Evolutionary conservation across 495 filamentous ascomycete genomes (phyloP).

Genomic region (Podospora australis): DNA sequence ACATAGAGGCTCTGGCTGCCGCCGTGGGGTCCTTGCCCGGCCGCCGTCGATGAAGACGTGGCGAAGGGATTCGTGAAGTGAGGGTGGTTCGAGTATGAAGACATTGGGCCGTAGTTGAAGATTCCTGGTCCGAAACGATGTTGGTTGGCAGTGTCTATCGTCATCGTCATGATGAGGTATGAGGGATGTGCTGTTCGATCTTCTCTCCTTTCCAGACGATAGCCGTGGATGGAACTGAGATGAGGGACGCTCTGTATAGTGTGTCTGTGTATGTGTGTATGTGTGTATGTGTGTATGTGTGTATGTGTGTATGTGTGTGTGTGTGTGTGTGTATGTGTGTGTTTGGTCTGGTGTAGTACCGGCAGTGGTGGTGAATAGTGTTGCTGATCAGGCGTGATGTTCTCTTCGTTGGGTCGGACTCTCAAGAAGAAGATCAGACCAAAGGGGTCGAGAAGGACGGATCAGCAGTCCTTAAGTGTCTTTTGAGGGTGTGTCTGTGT

Average conservation of each 20-base stretch:
- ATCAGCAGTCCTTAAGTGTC: slow-evolving; percentile 77
- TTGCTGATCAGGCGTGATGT: slow-evolving; percentile 49
- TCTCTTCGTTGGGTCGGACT: slow-evolving; percentile 29
- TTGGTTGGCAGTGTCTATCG: slow-evolving; percentile 69
- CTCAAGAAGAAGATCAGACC: slow-evolving; percentile 34
- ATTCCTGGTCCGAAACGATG: slow-evolving; percentile 80
- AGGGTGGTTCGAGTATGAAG: slow-evolving; percentile 55
- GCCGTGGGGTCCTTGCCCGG: slow-evolving; percentile 23
- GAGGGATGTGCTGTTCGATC: slow-evolving; percentile 13
- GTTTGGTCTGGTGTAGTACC: slow-evolving; percentile 22
- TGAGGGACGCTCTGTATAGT: background rate
- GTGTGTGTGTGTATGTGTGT: no score
- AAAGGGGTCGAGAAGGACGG: slow-evolving; percentile 47
- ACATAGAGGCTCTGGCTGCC: slow-evolving; percentile 52
- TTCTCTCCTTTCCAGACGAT: slow-evolving; percentile 11
- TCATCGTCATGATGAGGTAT: slow-evolving; percentile 65
- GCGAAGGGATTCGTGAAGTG: slow-evolving; percentile 94
- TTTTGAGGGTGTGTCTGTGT: slow-evolving; percentile 26
- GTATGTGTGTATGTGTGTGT: slow-evolving; percentile 19
- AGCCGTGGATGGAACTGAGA: slow-evolving; percentile 11
- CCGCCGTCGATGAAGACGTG: slow-evolving; percentile 33
- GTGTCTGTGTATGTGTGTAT: slow-evolving; percentile 4
- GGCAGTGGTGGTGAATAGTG: slow-evolving; percentile 14
- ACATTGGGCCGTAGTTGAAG: slow-evolving; percentile 70
- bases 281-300: slow-evolving; percentile 8